phyloP scores from a whole-genome alignment of 805 yeast species.

The Starmerella stigmatis region DNA sequence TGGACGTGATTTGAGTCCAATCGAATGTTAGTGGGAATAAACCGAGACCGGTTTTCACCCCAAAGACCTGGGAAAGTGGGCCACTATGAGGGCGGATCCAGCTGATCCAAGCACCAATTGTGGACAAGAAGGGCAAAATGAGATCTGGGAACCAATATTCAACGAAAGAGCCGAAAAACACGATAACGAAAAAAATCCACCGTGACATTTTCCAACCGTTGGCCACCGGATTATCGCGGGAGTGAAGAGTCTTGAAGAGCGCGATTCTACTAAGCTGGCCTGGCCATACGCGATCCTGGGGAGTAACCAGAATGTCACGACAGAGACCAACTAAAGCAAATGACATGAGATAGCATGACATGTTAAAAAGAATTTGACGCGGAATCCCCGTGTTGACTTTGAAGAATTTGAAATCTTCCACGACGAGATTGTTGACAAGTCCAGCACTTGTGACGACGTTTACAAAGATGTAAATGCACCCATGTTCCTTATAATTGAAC shows the following conservation, averaged over 20 bases:
- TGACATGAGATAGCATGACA: conserved; percentile 55
- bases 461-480: conserved; percentile 38
- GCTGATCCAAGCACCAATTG: conserved; percentile 45
- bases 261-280: conserved; percentile 49
- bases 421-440: conserved; percentile 15
- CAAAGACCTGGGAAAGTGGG: conserved; percentile 54
- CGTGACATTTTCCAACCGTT: conserved; percentile 54
- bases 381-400: conserved; percentile 42
- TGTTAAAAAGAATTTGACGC: conserved; percentile 41
- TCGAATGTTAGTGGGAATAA: conserved; percentile 60
- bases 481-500: conserved; percentile 55
- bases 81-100: conserved; percentile 54
- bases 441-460: conserved; percentile 29
- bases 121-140: conserved; percentile 48
- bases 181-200: conserved; percentile 39
- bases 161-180: conserved; percentile 36
- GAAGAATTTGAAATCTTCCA: conserved; percentile 40
- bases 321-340: conserved; percentile 57
- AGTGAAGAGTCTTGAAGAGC: conserved; percentile 43
- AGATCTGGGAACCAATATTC: conserved; percentile 59
- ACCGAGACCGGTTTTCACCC: conserved; percentile 53
- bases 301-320: conserved; percentile 49
- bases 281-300: conserved; percentile 67
- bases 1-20: conserved; percentile 55
- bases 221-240: conserved; percentile 42